These are phyloP conservation scores for Cicer pinnatifidum DNA, from an alignment of 306 rosid species.

Conservation along the genomic window DNA sequence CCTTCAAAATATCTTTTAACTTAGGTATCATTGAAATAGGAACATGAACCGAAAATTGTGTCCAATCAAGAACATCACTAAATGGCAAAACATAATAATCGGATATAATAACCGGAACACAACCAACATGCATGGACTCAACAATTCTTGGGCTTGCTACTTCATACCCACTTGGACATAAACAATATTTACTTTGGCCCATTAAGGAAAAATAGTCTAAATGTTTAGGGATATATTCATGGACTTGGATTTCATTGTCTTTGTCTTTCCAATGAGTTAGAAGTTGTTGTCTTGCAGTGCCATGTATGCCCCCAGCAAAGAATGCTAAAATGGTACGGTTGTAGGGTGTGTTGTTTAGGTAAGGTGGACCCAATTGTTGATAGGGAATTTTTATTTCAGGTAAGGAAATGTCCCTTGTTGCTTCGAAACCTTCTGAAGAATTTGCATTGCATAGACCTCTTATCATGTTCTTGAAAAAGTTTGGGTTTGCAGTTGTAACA, in stretches of 20 bases:
- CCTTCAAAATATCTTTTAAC: slow-evolving; percentile 47
- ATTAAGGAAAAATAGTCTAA: too few relatives aligned
- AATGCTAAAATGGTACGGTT: slow-evolving; percentile 40
- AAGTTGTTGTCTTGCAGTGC: slow-evolving; percentile 9
- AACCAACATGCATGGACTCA: neutral
- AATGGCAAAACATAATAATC: slow-evolving; percentile 54
- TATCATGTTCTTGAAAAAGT: slow-evolving; percentile 33
- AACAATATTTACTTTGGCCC: too few relatives aligned
- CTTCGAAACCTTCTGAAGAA: slow-evolving; percentile 41
- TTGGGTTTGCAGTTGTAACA: slow-evolving; percentile 25
- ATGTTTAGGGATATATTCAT: too few relatives aligned
- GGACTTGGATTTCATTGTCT: slow-evolving; percentile 25
- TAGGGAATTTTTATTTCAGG: slow-evolving; percentile 32
- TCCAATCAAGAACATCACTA: slow-evolving; percentile 61
- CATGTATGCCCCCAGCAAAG: slow-evolving; percentile 43
- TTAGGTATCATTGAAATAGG: slow-evolving; percentile 45
- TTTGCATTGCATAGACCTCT: slow-evolving; percentile 46
- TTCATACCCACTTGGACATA: too few relatives aligned
- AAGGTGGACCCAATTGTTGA: neutral
- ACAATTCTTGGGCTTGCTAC: too few relatives aligned
- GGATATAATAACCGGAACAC: slow-evolving; percentile 57
- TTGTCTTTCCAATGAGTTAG: slow-evolving; percentile 35
- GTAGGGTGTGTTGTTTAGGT: neutral
- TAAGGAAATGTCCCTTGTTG: slow-evolving; percentile 38
- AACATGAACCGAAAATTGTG: slow-evolving; percentile 50